Evolutionary conservation across 1,139 yeast species (phyloP).

Genomic region (Hansenula lynferdii): DNA sequence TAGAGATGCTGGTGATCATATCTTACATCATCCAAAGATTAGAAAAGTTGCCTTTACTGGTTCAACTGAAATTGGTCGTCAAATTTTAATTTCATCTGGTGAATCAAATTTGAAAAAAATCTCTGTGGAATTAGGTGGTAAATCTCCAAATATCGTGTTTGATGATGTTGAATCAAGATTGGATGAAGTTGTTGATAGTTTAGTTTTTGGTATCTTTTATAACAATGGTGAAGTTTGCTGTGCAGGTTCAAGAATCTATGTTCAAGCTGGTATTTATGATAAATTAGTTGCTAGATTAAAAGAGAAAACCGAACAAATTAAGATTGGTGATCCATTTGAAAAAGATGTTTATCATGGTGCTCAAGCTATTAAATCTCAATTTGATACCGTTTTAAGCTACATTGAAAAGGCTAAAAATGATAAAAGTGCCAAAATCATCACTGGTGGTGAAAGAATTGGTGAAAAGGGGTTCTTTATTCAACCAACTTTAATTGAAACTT

Average conservation of each 20-base stretch:
- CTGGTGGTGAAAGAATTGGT: constrained; percentile 69
- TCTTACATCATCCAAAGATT: constrained; percentile 58
- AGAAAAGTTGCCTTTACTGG: constrained; percentile 81
- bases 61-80: constrained; percentile 73
- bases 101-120: constrained; percentile 65
- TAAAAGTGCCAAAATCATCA: constrained; percentile 65
- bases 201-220: constrained; percentile 59
- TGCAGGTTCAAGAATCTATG: constrained; percentile 76
- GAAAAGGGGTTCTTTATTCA: constrained; percentile 67
- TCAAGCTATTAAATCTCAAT: constrained; percentile 68
- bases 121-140: constrained; percentile 41
- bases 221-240: constrained; percentile 86
- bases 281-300: constrained; percentile 49
- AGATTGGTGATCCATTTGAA: constrained; percentile 75
- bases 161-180: constrained; percentile 55
- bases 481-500: constrained; percentile 73
- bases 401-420: constrained; percentile 66
- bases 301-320: constrained; percentile 40
- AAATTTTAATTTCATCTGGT: constrained; percentile 66
- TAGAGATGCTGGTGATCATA: constrained; percentile 64
- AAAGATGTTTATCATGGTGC: constrained; percentile 73
- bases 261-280: constrained; percentile 71
- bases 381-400: constrained; percentile 65
- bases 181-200: constrained; percentile 54
- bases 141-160: constrained; percentile 60